phyloP scores from a whole-genome alignment of 2,329 filamentous ascomycete species.

The Lizonia empirigonia region DNA sequence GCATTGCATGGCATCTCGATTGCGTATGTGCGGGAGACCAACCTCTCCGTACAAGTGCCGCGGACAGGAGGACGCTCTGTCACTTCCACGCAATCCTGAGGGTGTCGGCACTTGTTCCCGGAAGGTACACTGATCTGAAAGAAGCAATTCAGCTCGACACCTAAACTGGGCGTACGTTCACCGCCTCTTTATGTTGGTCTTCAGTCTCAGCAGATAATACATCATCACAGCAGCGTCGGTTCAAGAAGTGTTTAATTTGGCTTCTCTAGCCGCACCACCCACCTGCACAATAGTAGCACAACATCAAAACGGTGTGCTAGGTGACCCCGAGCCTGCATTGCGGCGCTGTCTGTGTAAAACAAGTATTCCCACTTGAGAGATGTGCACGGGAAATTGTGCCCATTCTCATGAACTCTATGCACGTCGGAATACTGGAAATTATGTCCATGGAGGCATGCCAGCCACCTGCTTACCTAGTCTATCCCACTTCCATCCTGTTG shows the following conservation, averaged over 20 bases:
- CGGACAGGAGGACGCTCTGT: not conserved
- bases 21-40: conserved; percentile 4
- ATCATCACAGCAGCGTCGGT: not conserved
- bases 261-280: not conserved
- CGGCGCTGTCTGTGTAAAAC: not conserved
- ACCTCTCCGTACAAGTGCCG: conserved; percentile 1
- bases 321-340: not conserved
- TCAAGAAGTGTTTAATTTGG: not conserved
- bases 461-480: not conserved
- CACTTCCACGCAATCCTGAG: not conserved
- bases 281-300: not conserved
- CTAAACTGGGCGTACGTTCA: not conserved
- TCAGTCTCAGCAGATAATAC: not conserved
- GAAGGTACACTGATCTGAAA: not conserved
- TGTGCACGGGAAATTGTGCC: too few relatives aligned
- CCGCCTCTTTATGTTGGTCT: not conserved
- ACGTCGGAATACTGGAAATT: too few relatives aligned
- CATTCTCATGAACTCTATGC: not conserved
- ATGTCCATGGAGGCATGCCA: not conserved
- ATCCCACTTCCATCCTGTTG: not conserved
- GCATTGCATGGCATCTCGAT: conserved; percentile 4
- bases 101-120: not conserved
- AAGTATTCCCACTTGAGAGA: not conserved
- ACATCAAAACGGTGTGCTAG: not conserved
- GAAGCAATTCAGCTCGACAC: not conserved